A percentile compares a stretch with the other conserved stretches of the same genome.
phyloP scores from a whole-genome alignment of 1,139 yeast genomes.

The Blastobotrys arbuscula region DNA sequence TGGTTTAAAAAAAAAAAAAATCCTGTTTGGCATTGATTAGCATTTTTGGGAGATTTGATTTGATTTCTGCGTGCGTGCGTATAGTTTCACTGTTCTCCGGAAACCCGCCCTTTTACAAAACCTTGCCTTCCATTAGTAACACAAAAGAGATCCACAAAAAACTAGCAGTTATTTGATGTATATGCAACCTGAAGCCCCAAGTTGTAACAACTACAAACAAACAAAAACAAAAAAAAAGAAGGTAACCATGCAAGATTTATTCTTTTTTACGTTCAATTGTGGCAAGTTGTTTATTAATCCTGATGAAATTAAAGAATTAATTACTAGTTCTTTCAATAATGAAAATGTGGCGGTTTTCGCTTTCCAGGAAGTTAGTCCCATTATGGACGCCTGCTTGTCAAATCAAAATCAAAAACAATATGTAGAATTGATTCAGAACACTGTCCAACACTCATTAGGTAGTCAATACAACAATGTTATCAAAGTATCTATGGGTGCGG shows the following conservation, averaged over 20 bases:
- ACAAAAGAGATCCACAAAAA: no score
- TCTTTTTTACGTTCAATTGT: constrained; percentile 29
- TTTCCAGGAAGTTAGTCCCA: constrained; percentile 66
- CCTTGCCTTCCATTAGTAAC: no score
- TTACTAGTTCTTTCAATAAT: constrained; percentile 7
- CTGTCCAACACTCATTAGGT: constrained; percentile 41
- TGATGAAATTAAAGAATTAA: background rate
- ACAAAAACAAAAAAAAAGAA: background rate
- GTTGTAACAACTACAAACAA: background rate
- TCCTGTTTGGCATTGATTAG: no score
- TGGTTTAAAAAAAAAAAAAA: no score
- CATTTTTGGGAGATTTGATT: no score
- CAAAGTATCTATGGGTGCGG: constrained; percentile 54
- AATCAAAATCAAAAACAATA: constrained; percentile 38
- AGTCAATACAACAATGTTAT: constrained; percentile 44
- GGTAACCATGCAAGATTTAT: constrained; percentile 10
- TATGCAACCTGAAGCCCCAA: no score
- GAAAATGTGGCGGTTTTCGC: constrained; percentile 54
- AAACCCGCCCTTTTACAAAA: no score
- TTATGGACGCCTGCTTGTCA: constrained; percentile 56
- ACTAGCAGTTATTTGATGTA: no score
- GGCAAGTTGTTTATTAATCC: constrained; percentile 12
- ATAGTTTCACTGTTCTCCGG: no score
- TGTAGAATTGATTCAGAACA: constrained; percentile 40
- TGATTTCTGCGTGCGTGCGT: no score